Base-by-base conservation (phyloP, 768 basidiomycete genomes). In the Leccinum longicurvipes region DNA sequence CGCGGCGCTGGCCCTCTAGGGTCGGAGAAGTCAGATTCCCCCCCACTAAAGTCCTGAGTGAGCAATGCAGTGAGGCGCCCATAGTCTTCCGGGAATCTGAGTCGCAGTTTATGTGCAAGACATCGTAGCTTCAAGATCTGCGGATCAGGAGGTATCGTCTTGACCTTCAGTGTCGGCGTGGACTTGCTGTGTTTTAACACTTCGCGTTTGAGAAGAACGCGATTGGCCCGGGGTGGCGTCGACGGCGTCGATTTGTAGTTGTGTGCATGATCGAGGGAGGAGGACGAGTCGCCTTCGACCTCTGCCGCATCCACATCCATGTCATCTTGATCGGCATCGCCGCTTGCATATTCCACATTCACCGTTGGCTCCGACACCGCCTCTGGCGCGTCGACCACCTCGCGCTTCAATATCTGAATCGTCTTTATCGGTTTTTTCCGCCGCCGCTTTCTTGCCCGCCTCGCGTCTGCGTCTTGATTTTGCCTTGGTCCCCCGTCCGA, bases 41-140 rank as follows among this genome's bases (percentile, higher is more conserved):
- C 69, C 1, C 69, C 71, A 53, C 70, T 71, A 54, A 71, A 71
- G 51, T 71, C 71, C 34, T 71, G 71, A n/a, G 64, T 70, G 29
- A 71, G 70, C 28, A 71, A 55, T 9, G 47, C n/a, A 25, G 72
- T 71, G 27, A 71, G 60, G 29, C 67, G 66, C 8, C 66, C 72
- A 53, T 66, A 65, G 34, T 87, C 81, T 58, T 80, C 77, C 19
- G 82, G 82, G 67, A 84, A 87, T 34, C 78, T 72, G 57, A 79
- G 72, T 46, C 80, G 76, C 49, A 87, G 69, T 62, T 83, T 82
- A 58, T 78, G 77, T 10, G 83, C 82, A 8, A 87, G 75, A 53
- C 77, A 69, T 14, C 84, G 76, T 31, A 87, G 63, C 51, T 81
- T 80, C 8, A 79, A 68, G 15, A 78, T 76, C 19, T 74, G 76